Conservation (phyloP, 2,329 filamentous ascomycete species). For the Talaromyces verruculosus region DNA sequence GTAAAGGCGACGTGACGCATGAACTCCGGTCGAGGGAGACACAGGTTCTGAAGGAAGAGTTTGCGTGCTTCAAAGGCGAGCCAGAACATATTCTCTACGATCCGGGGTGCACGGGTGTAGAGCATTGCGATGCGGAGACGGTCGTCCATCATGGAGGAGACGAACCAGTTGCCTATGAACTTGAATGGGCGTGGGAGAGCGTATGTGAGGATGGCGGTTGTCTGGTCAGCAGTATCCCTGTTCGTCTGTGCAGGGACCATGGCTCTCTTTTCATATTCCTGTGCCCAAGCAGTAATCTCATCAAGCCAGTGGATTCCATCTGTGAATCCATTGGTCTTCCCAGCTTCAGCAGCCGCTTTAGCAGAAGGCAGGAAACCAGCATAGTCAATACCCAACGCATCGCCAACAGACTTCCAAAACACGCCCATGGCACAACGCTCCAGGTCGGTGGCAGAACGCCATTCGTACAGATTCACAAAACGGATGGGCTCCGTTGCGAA, state of each 20-base stretch:
- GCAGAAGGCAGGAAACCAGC: slow-evolving; percentile 22
- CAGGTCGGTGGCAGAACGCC: slow-evolving; percentile 65
- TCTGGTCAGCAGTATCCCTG: slow-evolving; percentile 56
- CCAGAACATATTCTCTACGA: slow-evolving; percentile 44
- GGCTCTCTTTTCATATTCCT: slow-evolving; percentile 57
- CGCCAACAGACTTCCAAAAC: slow-evolving; percentile 70
- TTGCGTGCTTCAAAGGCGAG: slow-evolving; percentile 54
- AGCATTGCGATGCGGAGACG: slow-evolving; percentile 64
- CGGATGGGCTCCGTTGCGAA: slow-evolving; percentile 66
- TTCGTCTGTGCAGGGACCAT: slow-evolving; percentile 59
- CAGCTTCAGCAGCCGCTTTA: slow-evolving; percentile 35
- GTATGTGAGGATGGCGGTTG: slow-evolving; percentile 61
- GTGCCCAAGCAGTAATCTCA: slow-evolving; percentile 52
- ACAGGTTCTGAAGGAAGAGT: slow-evolving; percentile 58
- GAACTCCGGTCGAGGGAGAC: slow-evolving; percentile 57
- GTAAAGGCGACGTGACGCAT: slow-evolving; percentile 42
- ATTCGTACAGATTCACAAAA: slow-evolving; percentile 68
- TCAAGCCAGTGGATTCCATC: slow-evolving; percentile 57
- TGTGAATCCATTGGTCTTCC: slow-evolving; percentile 41
- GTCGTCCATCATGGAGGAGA: slow-evolving; percentile 64
- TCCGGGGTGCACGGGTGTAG: slow-evolving; percentile 48
- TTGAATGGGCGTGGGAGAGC: slow-evolving; percentile 51
- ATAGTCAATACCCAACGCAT: slow-evolving; percentile 65
- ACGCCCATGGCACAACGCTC: slow-evolving; percentile 67
- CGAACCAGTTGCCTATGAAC: slow-evolving; percentile 51